Conservation (phyloP, 1,284 basidiomycete species). For the Pascua guehoae region DNA sequence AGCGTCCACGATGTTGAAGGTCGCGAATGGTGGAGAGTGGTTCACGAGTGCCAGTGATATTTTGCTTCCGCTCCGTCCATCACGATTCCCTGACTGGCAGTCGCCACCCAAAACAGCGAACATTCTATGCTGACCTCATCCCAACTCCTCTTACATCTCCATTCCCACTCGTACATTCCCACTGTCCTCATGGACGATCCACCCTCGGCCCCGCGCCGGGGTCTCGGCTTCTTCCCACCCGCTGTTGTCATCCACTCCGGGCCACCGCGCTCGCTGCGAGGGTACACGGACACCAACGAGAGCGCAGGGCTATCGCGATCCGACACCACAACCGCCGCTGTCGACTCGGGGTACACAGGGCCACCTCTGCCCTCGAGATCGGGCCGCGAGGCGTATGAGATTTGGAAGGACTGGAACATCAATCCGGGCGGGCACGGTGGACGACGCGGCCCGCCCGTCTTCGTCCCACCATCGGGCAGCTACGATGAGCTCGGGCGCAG, state of each 20-base stretch:
- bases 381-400: slow-evolving; percentile 9
- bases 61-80: not conserved
- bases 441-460: slow-evolving; percentile 26
- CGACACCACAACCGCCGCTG: not conserved
- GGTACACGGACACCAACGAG: slow-evolving; percentile 4
- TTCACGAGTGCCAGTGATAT: not conserved
- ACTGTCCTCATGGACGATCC: not conserved
- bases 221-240: slow-evolving; percentile 25
- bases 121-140: not conserved
- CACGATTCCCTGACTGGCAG: not conserved
- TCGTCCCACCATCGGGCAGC: slow-evolving; percentile 23
- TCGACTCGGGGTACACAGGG: not conserved
- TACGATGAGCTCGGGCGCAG: slow-evolving; percentile 41
- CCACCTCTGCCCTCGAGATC: not conserved
- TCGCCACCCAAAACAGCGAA: not conserved
- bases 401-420: slow-evolving; percentile 42
- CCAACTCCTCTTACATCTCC: not conserved
- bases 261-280: slow-evolving; percentile 9
- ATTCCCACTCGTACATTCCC: not conserved
- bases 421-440: slow-evolving; percentile 37
- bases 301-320: not conserved
- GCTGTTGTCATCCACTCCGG: slow-evolving; percentile 30
- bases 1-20: too few relatives aligned
- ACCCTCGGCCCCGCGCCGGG: slow-evolving; percentile 4
- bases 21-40: too few relatives aligned